These are phyloP conservation scores for Plasmodium fragile DNA, from an alignment of 169 alveolate genomes.

Conservation along the genomic window DNA sequence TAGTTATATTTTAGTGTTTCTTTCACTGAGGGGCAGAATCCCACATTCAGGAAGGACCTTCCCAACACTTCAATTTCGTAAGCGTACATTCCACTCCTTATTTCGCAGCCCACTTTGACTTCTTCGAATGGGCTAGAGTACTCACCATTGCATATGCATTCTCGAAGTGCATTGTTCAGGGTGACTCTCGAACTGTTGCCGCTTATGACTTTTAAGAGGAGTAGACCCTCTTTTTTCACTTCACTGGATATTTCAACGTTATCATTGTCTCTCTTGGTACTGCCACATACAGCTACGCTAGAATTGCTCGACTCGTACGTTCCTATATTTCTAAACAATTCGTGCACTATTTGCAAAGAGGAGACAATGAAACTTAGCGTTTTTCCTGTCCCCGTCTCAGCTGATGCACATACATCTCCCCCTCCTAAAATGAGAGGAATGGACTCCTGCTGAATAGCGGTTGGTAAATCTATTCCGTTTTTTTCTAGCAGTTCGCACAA, in stretches of 20 bases:
- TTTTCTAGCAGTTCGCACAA: conserved; percentile 65
- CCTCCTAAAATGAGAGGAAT: conserved; percentile 85
- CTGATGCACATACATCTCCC: conserved; percentile 74
- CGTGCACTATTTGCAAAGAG: conserved; percentile 71
- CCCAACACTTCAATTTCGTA: conserved; percentile 48
- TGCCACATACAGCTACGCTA: neutral
- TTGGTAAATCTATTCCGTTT: conserved; percentile 80
- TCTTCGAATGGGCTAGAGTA: conserved; percentile 19
- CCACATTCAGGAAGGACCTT: conserved; percentile 46
- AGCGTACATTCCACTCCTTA: conserved; percentile 44
- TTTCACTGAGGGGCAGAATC: conserved; percentile 55
- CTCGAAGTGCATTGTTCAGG: conserved; percentile 13
- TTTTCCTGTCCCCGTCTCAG: conserved; percentile 77
- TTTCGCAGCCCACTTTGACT: conserved; percentile 64
- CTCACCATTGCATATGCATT: conserved; percentile 28
- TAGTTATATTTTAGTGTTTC: conserved; percentile 68
- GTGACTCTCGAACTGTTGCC: conserved; percentile 16
- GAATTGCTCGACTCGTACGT: conserved; percentile 6
- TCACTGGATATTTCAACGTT: neutral
- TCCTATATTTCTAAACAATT: conserved; percentile 59
- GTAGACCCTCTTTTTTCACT: neutral
- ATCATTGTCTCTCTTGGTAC: neutral
- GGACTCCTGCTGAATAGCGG: conserved; percentile 89
- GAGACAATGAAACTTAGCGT: conserved; percentile 65
- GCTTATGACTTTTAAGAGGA: neutral